A percentile compares a stretch with the other conserved stretches of the same genome.
Evolutionary conservation across 2,329 filamentous ascomycete species (phyloP).

Genomic region (Teratosphaeria nubilosa): DNA sequence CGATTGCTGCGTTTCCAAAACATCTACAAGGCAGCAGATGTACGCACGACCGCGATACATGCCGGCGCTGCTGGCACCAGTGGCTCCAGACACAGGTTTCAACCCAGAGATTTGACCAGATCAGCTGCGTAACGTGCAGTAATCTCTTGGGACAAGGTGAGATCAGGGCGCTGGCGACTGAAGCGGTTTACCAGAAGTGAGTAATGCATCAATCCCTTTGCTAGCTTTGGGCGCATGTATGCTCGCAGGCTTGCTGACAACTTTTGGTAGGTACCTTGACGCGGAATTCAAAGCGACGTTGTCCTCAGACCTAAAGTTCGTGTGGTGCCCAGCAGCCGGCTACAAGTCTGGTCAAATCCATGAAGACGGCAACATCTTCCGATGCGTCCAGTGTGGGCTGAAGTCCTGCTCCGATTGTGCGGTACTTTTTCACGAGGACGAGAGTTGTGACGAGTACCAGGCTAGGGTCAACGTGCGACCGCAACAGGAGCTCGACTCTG

Average conservation of each 20-base stretch:
- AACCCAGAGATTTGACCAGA: background rate
- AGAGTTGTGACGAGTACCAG: constrained; percentile 11
- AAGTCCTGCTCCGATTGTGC: constrained; percentile 14
- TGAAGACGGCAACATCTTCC: constrained; percentile 13
- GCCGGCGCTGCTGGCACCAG: constrained; percentile 10
- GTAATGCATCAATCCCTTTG: background rate
- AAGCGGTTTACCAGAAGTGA: constrained; percentile 5
- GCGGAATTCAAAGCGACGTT: constrained; percentile 6
- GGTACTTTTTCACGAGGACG: constrained; percentile 12
- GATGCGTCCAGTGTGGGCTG: constrained; percentile 10
- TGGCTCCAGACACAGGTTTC: constrained; percentile 10
- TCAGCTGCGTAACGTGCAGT: constrained; percentile 12
- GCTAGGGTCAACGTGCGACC: background rate
- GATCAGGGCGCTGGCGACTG: constrained; percentile 5
- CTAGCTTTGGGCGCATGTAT: no score
- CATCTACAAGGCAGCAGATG: constrained; percentile 1
- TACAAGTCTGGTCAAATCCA: constrained; percentile 18
- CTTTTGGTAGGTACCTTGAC: constrained; percentile 7
- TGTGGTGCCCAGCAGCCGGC: constrained; percentile 9
- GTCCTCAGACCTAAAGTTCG: constrained; percentile 9
- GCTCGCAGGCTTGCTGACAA: background rate
- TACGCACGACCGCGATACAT: constrained; percentile 7
- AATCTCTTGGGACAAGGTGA: constrained; percentile 7
- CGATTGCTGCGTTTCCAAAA: constrained; percentile 2
- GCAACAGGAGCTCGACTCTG: constrained; percentile 2